phyloP scores from a whole-genome alignment of 345 rosid species.

The Hibiscus syriacus region DNA sequence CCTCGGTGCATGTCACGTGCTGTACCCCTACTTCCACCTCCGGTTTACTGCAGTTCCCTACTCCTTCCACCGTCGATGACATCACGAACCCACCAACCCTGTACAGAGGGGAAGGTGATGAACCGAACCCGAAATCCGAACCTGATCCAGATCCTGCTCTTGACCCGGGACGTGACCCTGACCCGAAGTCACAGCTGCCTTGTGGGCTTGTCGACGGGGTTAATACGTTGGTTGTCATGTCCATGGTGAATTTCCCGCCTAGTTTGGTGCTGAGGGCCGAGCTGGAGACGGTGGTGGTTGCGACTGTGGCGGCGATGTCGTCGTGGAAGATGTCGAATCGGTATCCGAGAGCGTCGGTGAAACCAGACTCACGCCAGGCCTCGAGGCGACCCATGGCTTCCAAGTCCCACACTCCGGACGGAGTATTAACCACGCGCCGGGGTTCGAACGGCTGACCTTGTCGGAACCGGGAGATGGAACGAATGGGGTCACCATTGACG shows the following conservation, averaged over 20 bases:
- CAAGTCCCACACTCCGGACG: slow-evolving; percentile 74
- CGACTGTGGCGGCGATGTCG: slow-evolving; percentile 28
- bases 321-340: slow-evolving; percentile 75
- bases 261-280: slow-evolving; percentile 49
- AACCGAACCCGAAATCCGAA: slow-evolving; percentile 39
- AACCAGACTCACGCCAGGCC: slow-evolving; percentile 71
- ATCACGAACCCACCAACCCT: slow-evolving; percentile 69
- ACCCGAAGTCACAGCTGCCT: slow-evolving; percentile 78
- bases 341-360: slow-evolving; percentile 59
- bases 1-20: slow-evolving; percentile 97
- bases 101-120: slow-evolving; percentile 12
- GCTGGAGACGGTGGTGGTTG: slow-evolving; percentile 26
- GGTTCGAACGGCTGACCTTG: slow-evolving; percentile 72
- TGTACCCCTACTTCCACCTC: slow-evolving; percentile 82
- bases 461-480: slow-evolving; percentile 87
- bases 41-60: slow-evolving; percentile 41
- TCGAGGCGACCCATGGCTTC: slow-evolving; percentile 94
- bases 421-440: slow-evolving; percentile 92
- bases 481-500: slow-evolving; percentile 96
- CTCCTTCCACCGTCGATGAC: slow-evolving; percentile 76
- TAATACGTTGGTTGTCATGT: slow-evolving; percentile 40
- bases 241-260: slow-evolving; percentile 78
- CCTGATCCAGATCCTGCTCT: slow-evolving; percentile 70
- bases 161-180: slow-evolving; percentile 38
- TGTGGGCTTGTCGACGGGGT: slow-evolving; percentile 72